Base-by-base conservation (phyloP, 192 early-diverging fungal species). In the Chytriomyces sp. region DNA sequence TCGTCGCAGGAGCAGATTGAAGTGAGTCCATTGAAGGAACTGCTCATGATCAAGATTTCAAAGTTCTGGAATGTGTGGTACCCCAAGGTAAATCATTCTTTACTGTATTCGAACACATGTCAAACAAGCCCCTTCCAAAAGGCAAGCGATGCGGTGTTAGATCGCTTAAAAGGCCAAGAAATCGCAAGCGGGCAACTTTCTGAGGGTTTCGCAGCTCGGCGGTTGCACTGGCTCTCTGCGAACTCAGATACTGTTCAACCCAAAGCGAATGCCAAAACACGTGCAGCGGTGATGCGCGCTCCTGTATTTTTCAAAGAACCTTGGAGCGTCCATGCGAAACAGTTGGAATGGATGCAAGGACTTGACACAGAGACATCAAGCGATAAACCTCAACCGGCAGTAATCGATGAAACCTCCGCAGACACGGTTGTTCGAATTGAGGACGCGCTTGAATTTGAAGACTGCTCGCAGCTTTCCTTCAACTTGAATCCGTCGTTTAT, bases 401-500 rank as follows among this genome's bases (percentile, higher is more conserved):
- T 2, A 35, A 35, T 35, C 28, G 28, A 35, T 35, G 28, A 35
- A 49, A 60, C 1, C 1, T 61, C 47, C 28, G 6, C 7, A 28
- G 47, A 79, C 10, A 9, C n/a, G 26, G 45, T 43, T 46, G n/a
- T n/a, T 57, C 66, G 44, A 16, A 26, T 72, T 49, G 47, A 48
- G 45, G 45, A 76, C 35, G 43, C n/a, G 50, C 16, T 64, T 24
- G 64, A 57, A 5, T 57, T 67, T 68, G 45, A 70, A 35, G 83
- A 83, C 60, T 26, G 75, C 2, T 43, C 76, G 16, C 53, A 74
- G 11, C 50, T 87, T 9, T 72, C 84, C 3, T 84, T 87, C 79
- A 87, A 82, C 72, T 53, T 82, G 68, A 81, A 61, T 50, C 82
- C 86, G 0, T 82, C 84, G 5, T 50, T 72, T n/a, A 50, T 87